Evolutionary conservation across 164 flowering plant genomes (phyloP).

Genomic region (Piper betle): DNA sequence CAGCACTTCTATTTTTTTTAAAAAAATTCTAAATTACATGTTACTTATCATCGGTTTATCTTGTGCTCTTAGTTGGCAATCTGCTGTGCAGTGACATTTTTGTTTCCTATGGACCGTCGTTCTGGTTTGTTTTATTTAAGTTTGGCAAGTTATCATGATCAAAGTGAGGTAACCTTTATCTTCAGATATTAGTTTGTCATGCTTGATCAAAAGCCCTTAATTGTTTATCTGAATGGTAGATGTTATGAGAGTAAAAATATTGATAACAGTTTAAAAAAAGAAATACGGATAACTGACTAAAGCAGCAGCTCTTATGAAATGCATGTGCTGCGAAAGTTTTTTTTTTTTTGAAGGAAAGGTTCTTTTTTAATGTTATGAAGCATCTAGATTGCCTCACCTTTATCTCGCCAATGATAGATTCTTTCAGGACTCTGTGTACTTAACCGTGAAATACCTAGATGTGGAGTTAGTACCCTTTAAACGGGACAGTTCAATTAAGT

Average conservation of each 20-base stretch:
- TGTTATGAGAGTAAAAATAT: too few relatives aligned
- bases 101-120: constrained; percentile 9
- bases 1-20: neutral
- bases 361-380: too few relatives aligned
- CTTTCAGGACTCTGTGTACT: neutral
- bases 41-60: neutral
- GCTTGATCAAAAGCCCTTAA: neutral
- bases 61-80: constrained; percentile 7
- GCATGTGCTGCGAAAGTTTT: neutral
- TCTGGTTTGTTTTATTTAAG: constrained; percentile 3
- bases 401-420: neutral
- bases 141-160: constrained; percentile 1
- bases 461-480: neutral
- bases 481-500: neutral
- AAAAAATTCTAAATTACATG: too few relatives aligned
- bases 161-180: constrained; percentile 8
- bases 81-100: constrained; percentile 6
- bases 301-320: neutral
- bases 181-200: neutral
- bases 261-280: neutral
- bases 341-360: too few relatives aligned
- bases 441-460: neutral
- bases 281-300: neutral
- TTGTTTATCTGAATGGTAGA: too few relatives aligned
- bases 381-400: neutral